Conservation (phyloP, 306 rosid species). For the Clitoria ternatea region DNA sequence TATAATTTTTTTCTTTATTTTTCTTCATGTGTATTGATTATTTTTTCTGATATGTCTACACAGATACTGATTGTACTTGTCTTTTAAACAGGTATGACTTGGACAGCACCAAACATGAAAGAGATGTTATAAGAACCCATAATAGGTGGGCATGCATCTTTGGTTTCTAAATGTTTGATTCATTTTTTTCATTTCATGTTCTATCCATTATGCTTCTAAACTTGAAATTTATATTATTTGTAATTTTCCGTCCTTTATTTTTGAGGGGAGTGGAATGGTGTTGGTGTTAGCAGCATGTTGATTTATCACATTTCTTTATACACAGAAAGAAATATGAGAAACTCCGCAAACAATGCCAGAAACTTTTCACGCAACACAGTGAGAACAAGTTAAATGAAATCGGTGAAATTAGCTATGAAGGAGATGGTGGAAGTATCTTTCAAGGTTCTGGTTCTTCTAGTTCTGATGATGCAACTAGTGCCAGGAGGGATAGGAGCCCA, state of each 20-base stretch:
- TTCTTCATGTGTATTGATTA: neutral
- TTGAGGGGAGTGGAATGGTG: neutral
- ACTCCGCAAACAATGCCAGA: constrained; percentile 74
- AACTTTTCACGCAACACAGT: constrained; percentile 41
- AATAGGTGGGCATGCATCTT: constrained; percentile 56
- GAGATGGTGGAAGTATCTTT: constrained; percentile 41
- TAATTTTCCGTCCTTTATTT: neutral
- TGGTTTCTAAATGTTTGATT: constrained; percentile 15
- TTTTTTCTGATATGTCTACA: neutral
- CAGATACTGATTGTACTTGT: constrained; percentile 30
- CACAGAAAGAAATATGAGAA: constrained; percentile 83
- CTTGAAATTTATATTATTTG: neutral
- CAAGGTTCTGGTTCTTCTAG: constrained; percentile 70
- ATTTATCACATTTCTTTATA: constrained; percentile 24
- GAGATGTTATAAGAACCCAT: constrained; percentile 56
- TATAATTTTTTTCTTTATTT: neutral
- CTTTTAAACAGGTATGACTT: constrained; percentile 68
- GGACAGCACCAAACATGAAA: constrained; percentile 70
- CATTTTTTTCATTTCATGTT: neutral
- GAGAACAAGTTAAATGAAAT: constrained; percentile 52
- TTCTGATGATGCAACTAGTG: constrained; percentile 92
- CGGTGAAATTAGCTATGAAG: constrained; percentile 52
- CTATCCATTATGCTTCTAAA: neutral
- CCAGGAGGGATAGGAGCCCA: constrained; percentile 70
- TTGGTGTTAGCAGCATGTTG: constrained; percentile 14